phyloP scores from a whole-genome alignment of 306 rosid genomes.

The Gynostemma pentaphyllum region DNA sequence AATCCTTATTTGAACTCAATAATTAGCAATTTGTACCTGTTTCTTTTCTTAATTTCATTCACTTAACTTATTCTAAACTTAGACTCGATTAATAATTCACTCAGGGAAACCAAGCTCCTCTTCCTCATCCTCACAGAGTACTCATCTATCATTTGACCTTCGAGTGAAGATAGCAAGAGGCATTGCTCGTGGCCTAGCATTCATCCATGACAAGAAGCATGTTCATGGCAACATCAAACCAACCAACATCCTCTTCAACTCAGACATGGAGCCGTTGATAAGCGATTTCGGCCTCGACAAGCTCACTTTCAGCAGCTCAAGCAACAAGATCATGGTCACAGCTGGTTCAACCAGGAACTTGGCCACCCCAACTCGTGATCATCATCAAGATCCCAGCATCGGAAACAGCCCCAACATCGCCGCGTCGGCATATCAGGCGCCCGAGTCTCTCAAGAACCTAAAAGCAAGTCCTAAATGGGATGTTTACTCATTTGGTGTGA shows the following conservation, averaged over 20 bases:
- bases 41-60: no score
- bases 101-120: conserved; percentile 57
- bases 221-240: conserved; percentile 80
- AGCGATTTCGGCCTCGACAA: conserved; percentile 62
- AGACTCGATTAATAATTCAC: no score
- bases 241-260: conserved; percentile 49
- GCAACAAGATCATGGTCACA: conserved; percentile 20
- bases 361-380: conserved; percentile 14
- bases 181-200: conserved; percentile 55
- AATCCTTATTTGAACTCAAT: no score
- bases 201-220: conserved; percentile 78
- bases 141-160: conserved; percentile 35
- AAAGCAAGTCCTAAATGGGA: conserved; percentile 67
- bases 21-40: no score
- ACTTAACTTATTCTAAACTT: no score
- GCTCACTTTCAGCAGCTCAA: conserved; percentile 25
- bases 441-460: conserved; percentile 49
- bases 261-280: conserved; percentile 60
- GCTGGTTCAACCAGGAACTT: conserved; percentile 41
- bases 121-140: conserved; percentile 14
- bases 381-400: conserved; percentile 10
- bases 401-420: conserved; percentile 27
- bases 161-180: conserved; percentile 76
- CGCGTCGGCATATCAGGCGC: conserved; percentile 49
- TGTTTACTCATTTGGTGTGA: conserved; percentile 78